A percentile compares a stretch with the other conserved stretches of the same genome.
phyloP scores from a whole-genome alignment of 305 asterid genomes.

The Fraxinus sp. region DNA sequence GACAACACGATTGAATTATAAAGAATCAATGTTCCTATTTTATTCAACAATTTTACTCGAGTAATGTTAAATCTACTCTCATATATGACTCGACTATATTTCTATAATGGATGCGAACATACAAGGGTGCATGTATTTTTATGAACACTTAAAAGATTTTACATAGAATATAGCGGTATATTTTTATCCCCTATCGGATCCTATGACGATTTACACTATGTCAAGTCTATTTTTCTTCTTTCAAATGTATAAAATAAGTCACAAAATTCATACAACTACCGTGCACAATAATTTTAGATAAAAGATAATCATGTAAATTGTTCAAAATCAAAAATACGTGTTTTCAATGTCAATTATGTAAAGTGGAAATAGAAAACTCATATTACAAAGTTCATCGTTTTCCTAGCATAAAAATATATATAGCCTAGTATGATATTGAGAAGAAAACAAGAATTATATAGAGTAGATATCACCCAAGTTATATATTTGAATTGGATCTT shows the following conservation, averaged over 20 bases:
- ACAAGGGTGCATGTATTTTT: no score
- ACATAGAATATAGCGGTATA: neutral
- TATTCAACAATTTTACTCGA: no score
- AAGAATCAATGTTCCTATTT: neutral
- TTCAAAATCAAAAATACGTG: neutral
- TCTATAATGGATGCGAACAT: no score
- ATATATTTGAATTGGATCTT: neutral
- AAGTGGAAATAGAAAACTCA: neutral
- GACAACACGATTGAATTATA: no score
- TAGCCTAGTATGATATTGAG: no score
- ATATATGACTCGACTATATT: neutral
- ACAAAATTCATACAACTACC: neutral
- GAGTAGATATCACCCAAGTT: neutral
- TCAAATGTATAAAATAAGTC: no score
- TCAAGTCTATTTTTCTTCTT: neutral
- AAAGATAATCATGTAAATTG: neutral
- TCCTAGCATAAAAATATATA: no score
- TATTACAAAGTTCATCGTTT: no score
- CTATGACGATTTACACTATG: neutral
- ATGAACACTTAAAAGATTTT: neutral
- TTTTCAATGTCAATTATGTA: neutral
- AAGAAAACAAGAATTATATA: no score
- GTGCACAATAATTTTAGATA: neutral
- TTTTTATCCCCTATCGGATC: neutral
- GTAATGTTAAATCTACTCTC: neutral